Base-by-base conservation (phyloP, 495 filamentous ascomycete species). In the Annulohypoxylon moriforme region DNA sequence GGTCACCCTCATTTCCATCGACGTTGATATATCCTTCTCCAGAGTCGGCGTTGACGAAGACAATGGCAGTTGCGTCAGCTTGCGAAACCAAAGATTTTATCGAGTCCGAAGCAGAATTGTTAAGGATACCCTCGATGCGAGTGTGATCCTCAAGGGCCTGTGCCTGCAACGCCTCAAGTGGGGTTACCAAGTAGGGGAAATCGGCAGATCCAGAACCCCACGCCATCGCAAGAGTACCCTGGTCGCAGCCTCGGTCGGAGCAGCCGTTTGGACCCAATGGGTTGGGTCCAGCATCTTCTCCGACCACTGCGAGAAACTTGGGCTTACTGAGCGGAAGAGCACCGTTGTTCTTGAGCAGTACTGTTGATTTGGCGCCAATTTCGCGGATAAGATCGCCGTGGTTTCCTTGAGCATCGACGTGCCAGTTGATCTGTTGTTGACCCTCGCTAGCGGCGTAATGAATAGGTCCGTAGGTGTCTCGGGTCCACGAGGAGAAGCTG, bases 181-280 rank as follows among this genome's bases (percentile, higher is more conserved):
- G 96, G 2, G 94, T 94, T 68, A 96, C 83, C 3, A 99, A 86
- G 80, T 98, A 98, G 0, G 96, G 94, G 85, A 94, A 98, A 72
- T 96, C 91, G 34, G 92, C 86, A 20, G 92, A 93, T 58, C 96
- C 96, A 66, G 91, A 94, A 34, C 95, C 96, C 96, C 95, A 99
- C 52, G 89, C 94, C 91, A 97, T 94, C 29, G 92, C 96, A 29
- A 98, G 85, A 5, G 95, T 98, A 42, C 94, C 95, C 44, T 89
- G 87, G 76, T 93, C 84, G 67, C 96, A 97, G n/a, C 91, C 89
- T 40, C 92, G 89, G 80, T 99, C 93, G 40, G 73, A 31, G 76
- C 94, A 97, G 20, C 91, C 89, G 77, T 99, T 98, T 16, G 93
- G 92, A n/a, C 96, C 96, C 31, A 83, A 82, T 0, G 87, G 84